Base-by-base conservation (phyloP, 1,284 basidiomycete genomes). In the Coniferiporia sulphurascens region DNA sequence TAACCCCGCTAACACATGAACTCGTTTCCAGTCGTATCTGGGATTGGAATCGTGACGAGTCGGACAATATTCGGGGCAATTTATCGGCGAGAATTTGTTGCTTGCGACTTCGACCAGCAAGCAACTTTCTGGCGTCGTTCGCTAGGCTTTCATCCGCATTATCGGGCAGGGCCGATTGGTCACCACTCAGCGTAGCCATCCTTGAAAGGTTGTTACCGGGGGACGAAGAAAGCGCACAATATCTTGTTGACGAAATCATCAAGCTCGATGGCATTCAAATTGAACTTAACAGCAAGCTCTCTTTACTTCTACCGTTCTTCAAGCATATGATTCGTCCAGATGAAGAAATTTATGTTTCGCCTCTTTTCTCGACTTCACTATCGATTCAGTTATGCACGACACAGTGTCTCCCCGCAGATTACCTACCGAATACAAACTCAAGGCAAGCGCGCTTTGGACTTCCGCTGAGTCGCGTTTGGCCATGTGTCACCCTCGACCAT, bases 401-500 rank as follows among this genome's bases (percentile, higher is more conserved):
- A 0, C 78, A 79, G 52, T 77, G 83, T 38, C 75, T 85, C 22
- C 79, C 83, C 0, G 69, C 79, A 1, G 63, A 70, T 69, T 1
- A 56, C 65, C 4, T 64, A 74, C n/a, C 65, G 62, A 10, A 67
- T 67, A 4, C 69, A 67, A 48, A 32, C 44, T 58, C 46, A 34
- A 48, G 53, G 56, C 55, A 62, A 59, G 65, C 67, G 61, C 27
- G 65, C 58, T 68, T 67, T 46, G 81, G 87, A 0, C 78, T 95
- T 9, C 91, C 94, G 0, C 71, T 94, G 1, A 65, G 76, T 0
- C 71, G 73, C 3, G 89, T 93, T 68, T 98, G 94, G 92, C 71
- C 83, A 1, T 77, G 90, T 56, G 73, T 78, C 0, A 84, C 93
- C 0, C 71, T 98, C 4, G 83, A 93, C 66, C 90, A 95, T 65